A percentile compares a stretch with the other conserved stretches of the same genome.
Conservation (phyloP, 108 stramenopile species). For the Cyclotella atomus region DNA sequence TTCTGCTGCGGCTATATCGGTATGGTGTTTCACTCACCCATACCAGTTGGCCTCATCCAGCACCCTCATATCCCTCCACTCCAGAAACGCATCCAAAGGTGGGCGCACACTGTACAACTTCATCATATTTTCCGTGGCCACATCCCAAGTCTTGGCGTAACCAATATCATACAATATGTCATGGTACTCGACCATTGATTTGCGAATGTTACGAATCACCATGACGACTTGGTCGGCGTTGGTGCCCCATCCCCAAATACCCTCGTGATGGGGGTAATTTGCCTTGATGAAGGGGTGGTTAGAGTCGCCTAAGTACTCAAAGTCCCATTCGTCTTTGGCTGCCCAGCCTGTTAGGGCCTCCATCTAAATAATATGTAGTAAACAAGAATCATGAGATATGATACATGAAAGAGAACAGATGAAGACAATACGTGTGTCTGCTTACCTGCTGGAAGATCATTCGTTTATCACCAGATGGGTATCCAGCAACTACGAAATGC, state of each 20-base stretch:
- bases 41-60: conserved; percentile 43
- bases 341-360: conserved; percentile 53
- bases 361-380: conserved; percentile 55
- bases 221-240: conserved; percentile 43
- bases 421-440: no score
- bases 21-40: conserved; percentile 6
- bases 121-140: conserved; percentile 9
- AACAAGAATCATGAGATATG: no score
- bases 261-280: conserved; percentile 58
- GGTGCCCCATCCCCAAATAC: conserved; percentile 48
- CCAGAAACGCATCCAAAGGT: conserved; percentile 18
- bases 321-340: conserved; percentile 49
- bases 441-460: no score
- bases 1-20: not conserved
- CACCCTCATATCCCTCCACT: conserved; percentile 36
- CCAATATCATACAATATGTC: conserved; percentile 38
- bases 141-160: conserved; percentile 33
- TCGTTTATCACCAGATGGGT: conserved; percentile 50
- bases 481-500: conserved; percentile 45
- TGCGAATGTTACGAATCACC: conserved; percentile 31
- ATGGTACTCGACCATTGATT: conserved; percentile 40
- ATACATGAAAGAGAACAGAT: no score
- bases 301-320: conserved; percentile 38
- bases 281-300: conserved; percentile 57
- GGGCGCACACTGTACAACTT: conserved; percentile 34